A percentile compares a stretch with the other conserved stretches of the same genome.
Conservation (phyloP, 2,329 filamentous ascomycete species). For the Hypomyces perniciosus region DNA sequence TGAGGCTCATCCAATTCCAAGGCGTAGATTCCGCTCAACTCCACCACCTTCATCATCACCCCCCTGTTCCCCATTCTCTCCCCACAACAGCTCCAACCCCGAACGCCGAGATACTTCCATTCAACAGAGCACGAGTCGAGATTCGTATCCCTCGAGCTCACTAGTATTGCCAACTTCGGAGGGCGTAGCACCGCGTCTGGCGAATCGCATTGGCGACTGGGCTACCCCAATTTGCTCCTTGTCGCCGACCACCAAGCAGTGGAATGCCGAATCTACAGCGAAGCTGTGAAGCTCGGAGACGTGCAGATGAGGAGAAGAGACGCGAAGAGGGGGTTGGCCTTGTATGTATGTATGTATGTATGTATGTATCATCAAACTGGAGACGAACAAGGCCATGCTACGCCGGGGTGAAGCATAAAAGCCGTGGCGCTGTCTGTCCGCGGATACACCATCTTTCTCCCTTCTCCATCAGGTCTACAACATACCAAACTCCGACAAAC, state of each 20-base stretch:
- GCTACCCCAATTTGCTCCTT: not conserved
- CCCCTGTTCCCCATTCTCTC: not conserved
- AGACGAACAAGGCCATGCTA: not conserved
- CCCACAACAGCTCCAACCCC: constrained; percentile 13
- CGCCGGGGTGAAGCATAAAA: not conserved
- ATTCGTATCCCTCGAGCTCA: no score
- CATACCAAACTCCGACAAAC: no score
- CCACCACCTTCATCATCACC: constrained; percentile 6
- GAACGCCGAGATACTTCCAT: constrained; percentile 27
- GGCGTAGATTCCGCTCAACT: not conserved
- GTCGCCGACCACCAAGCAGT: not conserved
- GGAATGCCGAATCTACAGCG: constrained; percentile 9
- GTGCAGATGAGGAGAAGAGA: not conserved
- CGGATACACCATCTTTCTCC: no score
- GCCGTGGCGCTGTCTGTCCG: not conserved
- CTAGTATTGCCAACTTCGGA: no score
- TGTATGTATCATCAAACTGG: not conserved
- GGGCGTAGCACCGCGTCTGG: not conserved
- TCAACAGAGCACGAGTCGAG: not conserved
- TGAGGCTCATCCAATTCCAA: no score
- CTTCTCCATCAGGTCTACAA: no score
- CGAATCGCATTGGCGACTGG: not conserved
- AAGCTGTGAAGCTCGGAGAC: not conserved
- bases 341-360: not conserved
- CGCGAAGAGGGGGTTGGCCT: not conserved